A percentile compares a stretch with the other conserved stretches of the same genome.
These are phyloP conservation scores for Pythium pyrilobum DNA, from an alignment of 352 stramenopile genomes.

Conservation along the genomic window DNA sequence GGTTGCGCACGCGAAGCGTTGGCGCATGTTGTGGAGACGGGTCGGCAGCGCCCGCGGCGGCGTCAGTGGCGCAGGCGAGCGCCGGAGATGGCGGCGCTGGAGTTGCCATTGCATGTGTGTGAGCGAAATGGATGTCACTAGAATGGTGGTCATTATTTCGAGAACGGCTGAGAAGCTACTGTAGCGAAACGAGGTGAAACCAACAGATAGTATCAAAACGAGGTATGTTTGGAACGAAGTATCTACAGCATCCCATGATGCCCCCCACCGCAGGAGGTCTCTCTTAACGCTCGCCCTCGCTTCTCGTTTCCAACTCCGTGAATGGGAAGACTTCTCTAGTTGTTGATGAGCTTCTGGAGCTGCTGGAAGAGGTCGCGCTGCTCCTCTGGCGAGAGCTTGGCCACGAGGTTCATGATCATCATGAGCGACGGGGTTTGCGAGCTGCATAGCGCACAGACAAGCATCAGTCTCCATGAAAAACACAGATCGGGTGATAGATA, in stretches of 20 bases:
- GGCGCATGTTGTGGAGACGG: neutral
- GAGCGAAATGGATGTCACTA: too few relatives aligned
- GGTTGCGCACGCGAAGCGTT: conserved; percentile 47
- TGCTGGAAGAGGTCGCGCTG: conserved; percentile 63
- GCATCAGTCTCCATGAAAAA: too few relatives aligned
- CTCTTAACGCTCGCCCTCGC: too few relatives aligned
- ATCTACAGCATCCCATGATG: neutral
- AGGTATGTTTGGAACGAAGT: neutral
- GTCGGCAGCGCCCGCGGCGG: neutral
- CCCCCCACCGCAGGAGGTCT: too few relatives aligned
- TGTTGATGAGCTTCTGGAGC: conserved; percentile 44
- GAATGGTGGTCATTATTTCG: neutral
- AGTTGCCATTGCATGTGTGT: too few relatives aligned
- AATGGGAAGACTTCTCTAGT: conserved; percentile 4
- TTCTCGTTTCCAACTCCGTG: neutral
- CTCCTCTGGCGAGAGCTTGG: conserved; percentile 55
- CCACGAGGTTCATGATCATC: conserved; percentile 73
- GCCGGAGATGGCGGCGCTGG: too few relatives aligned
- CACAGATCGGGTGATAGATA: conserved; percentile 21
- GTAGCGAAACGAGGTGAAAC: neutral
- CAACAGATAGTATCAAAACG: neutral
- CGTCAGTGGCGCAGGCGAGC: neutral
- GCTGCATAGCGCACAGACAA: conserved; percentile 25
- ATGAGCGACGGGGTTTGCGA: conserved; percentile 55
- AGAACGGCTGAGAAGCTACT: neutral